Evolutionary conservation across 352 stramenopile genomes (phyloP), one percentile per base, ranked within the genome.

Genomic region (Phytophthora pseudosyringae): DNA sequence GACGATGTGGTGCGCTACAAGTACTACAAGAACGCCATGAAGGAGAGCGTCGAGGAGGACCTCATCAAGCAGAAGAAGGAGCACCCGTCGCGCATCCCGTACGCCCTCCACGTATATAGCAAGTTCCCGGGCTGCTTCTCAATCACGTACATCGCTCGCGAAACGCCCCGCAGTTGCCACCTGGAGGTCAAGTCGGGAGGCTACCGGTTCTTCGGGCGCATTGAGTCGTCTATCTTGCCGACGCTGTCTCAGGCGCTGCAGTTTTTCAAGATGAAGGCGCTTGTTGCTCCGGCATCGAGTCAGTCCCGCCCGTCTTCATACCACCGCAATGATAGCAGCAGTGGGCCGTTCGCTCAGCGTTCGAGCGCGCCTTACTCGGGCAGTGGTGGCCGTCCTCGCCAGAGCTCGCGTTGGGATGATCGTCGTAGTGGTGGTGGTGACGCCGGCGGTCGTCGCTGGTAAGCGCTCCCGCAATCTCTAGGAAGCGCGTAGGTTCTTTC

Each of bases 191-290:
- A 94, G 50, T 81, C 88, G 26, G 88, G 81, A 48, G 88, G 88
- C 0, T 93, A 90, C 60, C 88, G 86, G 0, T 96, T 94, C 65
- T 96, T 96, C 46, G 88, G 88, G 21, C 86, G 86, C 6, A 92
- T 96, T 61, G 86, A 95, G 73, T 96, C 85, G 15, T 91, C 82
- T 4, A 92, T 94, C 40, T 57, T 96, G 39, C 85, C 86, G 12
- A 91, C 86, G 8, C 45, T 96, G 35, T 84, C 71, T 26, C 81
- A 95, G 53, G 88, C 88, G 38, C 71, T 96, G 26, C 82, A 94
- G 64, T 96, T 94, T 73, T 96, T 96, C 74, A 96, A 96, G 61
- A 94, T 93, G 86, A 94, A 92, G 57, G 88, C 88, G 1, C 59
- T 95, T 18, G 76, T 93, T 7, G 79, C 72, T 33, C 85, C 85